A percentile compares a stretch with the other conserved stretches of the same genome.
Conservation (phyloP, 768 basidiomycete species). For the Tylopilus felleus region DNA sequence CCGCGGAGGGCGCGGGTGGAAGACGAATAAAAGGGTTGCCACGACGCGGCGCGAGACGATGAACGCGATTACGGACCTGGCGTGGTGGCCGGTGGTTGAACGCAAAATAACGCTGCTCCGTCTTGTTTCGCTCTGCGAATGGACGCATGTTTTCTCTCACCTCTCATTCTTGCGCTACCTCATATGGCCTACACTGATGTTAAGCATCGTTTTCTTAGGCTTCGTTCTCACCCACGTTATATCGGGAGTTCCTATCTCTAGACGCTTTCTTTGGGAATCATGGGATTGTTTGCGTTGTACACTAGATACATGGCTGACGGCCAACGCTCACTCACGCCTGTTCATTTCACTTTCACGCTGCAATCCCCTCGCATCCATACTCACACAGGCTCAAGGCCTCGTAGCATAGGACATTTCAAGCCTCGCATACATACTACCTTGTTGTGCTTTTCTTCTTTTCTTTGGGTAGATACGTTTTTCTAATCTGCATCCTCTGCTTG, state of each 20-base stretch:
- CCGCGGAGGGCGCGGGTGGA: slow-evolving; percentile 33
- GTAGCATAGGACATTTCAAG: slow-evolving; percentile 26
- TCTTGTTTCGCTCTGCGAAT: slow-evolving; percentile 11
- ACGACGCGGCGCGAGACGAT: slow-evolving; percentile 35
- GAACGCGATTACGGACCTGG: slow-evolving; percentile 8
- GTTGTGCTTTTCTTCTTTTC: slow-evolving; percentile 13
- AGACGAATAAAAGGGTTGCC: slow-evolving; percentile 57
- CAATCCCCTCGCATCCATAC: slow-evolving; percentile 22
- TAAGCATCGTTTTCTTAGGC: slow-evolving; percentile 21
- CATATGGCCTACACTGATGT: slow-evolving; percentile 16
- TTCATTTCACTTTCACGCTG: slow-evolving; percentile 17
- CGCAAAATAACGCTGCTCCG: not conserved
- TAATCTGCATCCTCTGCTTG: slow-evolving; percentile 20
- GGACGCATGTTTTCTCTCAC: slow-evolving; percentile 6
- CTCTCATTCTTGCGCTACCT: slow-evolving; percentile 20
- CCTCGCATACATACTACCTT: slow-evolving; percentile 22
- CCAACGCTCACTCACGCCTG: slow-evolving; percentile 13
- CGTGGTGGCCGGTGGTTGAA: slow-evolving; percentile 14
- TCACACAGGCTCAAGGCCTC: slow-evolving; percentile 36
- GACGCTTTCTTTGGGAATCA: slow-evolving; percentile 14
- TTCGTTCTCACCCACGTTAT: slow-evolving; percentile 3
- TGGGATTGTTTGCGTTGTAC: slow-evolving; percentile 16
- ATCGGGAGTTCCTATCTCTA: slow-evolving; percentile 11
- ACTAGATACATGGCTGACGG: slow-evolving; percentile 28
- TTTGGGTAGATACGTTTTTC: slow-evolving; percentile 14